phyloP scores from a whole-genome alignment of 2,329 filamentous ascomycete species.

The Onygenales sp. region DNA sequence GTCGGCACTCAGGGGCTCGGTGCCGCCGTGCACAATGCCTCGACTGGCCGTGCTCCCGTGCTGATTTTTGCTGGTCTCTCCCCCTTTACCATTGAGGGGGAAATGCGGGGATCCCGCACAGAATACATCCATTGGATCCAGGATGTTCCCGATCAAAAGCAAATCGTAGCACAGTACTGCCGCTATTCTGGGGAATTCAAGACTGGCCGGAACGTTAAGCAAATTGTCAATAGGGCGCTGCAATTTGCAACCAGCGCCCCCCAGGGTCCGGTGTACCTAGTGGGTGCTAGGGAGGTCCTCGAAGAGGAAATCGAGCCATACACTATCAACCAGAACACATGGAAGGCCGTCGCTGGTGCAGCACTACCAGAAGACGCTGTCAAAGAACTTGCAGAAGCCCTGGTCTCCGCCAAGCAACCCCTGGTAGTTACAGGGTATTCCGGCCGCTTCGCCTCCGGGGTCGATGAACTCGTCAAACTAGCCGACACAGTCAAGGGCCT shows the following conservation, averaged over 20 bases:
- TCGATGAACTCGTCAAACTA: constrained; percentile 36
- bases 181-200: constrained; percentile 76
- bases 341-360: constrained; percentile 61
- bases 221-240: constrained; percentile 76
- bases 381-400: constrained; percentile 32
- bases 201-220: constrained; percentile 75
- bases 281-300: constrained; percentile 71
- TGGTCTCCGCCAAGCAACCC: constrained; percentile 39
- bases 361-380: constrained; percentile 45
- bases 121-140: constrained; percentile 86
- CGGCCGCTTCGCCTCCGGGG: constrained; percentile 36
- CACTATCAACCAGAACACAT: constrained; percentile 56
- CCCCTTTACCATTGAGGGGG: constrained; percentile 67
- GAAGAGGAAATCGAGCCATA: constrained; percentile 74
- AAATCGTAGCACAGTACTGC: constrained; percentile 76
- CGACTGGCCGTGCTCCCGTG: constrained; percentile 62
- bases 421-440: constrained; percentile 43
- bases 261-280: constrained; percentile 69
- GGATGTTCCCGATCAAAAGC: constrained; percentile 71
- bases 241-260: constrained; percentile 73
- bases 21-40: constrained; percentile 71
- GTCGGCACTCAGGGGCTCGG: constrained; percentile 72
- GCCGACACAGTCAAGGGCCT: constrained; percentile 40
- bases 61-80: constrained; percentile 70
- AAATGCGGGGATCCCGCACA: constrained; percentile 65